A percentile compares a stretch with the other conserved stretches of the same genome.
These are phyloP conservation scores for Annona squamosa DNA, from an alignment of 164 flowering plant species.

Conservation along the genomic window DNA sequence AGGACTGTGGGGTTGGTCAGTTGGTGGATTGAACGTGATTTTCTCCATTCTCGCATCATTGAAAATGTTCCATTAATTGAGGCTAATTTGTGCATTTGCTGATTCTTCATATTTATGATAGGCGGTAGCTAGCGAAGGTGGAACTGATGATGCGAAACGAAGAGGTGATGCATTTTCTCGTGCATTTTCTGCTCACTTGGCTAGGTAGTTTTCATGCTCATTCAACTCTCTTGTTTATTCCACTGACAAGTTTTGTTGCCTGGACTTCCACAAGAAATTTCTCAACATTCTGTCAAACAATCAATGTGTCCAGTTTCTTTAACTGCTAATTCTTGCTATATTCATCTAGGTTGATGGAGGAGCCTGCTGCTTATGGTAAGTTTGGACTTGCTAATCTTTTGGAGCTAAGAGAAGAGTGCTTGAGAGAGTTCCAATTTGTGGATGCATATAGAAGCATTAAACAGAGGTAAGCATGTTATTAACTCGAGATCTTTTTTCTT, in stretches of 20 bases:
- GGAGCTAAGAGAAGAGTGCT: conserved; percentile 96
- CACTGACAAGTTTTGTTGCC: not conserved
- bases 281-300: too few relatives aligned
- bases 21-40: not conserved
- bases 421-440: conserved; percentile 89
- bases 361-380: conserved; percentile 99
- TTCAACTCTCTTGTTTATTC: not conserved
- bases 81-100: not conserved
- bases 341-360: conserved; percentile 82
- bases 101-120: conserved; percentile 16
- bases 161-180: conserved; percentile 98
- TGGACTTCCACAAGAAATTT: not conserved
- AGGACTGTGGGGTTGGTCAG: not conserved
- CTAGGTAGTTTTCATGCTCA: conserved; percentile 40
- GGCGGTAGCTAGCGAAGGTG: conserved; percentile 99
- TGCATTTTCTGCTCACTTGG: conserved; percentile 95
- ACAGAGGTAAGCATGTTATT: conserved; percentile 51
- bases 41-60: not conserved
- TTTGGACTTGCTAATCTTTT: conserved; percentile 91
- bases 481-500: not conserved
- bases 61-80: not conserved
- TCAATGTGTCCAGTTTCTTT: not conserved
- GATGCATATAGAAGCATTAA: conserved; percentile 95
- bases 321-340: not conserved
- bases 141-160: conserved; percentile 97